These are phyloP conservation scores for Lentinus brumalis DNA, from an alignment of 768 basidiomycete species.

Conservation along the genomic window DNA sequence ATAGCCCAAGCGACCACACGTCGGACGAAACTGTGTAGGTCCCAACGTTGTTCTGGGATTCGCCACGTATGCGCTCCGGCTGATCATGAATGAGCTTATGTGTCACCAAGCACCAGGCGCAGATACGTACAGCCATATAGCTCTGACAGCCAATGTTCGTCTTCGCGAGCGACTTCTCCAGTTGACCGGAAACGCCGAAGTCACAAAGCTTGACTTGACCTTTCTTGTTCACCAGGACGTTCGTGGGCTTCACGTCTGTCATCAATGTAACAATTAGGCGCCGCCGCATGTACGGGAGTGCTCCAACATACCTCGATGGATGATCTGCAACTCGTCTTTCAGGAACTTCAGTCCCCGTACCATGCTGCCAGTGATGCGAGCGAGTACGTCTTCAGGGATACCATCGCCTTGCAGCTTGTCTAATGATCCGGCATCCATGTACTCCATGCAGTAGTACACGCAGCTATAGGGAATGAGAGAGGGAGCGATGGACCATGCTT, in stretches of 20 bases:
- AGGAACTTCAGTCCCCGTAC: conserved; percentile 91
- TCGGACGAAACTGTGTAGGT: conserved; percentile 97
- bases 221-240: conserved; percentile 85
- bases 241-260: conserved; percentile 90
- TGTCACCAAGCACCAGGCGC: neutral
- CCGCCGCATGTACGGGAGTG: neutral
- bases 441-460: conserved; percentile 99
- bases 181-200: conserved; percentile 98
- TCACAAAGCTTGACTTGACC: conserved; percentile 96
- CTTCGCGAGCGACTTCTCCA: conserved; percentile 94
- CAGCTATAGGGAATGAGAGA: conserved; percentile 33
- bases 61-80: conserved; percentile 97
- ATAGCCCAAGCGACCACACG: conserved; percentile 95
- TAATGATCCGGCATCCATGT: conserved; percentile 97
- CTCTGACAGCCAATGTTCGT: conserved; percentile 99
- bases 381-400: conserved; percentile 77
- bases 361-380: conserved; percentile 79
- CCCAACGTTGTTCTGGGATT: conserved; percentile 80
- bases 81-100: conserved; percentile 30
- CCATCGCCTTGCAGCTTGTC: conserved; percentile 67
- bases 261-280: too few species aligned
- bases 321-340: conserved; percentile 91
- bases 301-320: conserved; percentile 58
- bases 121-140: conserved; percentile 88
- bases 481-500: neutral